Evolutionary conservation across 73 alveolate genomes (phyloP).

Genomic region (Paramecium sonneborni): DNA sequence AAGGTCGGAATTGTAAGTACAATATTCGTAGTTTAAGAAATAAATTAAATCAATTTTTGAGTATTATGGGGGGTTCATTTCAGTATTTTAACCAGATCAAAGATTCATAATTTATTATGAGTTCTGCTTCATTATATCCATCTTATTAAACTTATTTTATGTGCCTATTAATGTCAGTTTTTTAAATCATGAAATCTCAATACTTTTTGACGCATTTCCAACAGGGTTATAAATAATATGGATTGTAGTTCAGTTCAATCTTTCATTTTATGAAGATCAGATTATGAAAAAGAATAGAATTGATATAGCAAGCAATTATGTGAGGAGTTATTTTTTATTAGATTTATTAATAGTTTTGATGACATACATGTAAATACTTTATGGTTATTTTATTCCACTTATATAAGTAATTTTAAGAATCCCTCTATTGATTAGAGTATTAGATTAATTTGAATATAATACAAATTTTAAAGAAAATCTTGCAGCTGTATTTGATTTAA

Average conservation of each 20-base stretch:
- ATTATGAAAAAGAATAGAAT: neutral
- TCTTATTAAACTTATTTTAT: neutral
- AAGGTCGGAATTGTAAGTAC: neutral
- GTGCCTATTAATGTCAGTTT: neutral
- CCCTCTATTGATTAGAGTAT: neutral
- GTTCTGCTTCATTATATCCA: neutral
- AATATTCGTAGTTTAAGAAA: neutral
- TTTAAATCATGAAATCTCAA: neutral
- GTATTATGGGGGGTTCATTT: neutral
- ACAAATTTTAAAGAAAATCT: neutral
- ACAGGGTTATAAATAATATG: neutral
- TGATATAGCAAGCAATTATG: neutral
- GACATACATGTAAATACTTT: neutral
- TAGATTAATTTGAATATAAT: constrained; percentile 17
- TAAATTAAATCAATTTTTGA: neutral
- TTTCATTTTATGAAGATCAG: neutral
- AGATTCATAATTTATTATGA: neutral
- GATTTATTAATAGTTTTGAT: neutral
- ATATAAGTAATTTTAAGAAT: neutral
- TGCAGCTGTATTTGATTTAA: constrained; percentile 12
- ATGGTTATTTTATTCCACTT: neutral
- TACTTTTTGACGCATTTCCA: neutral
- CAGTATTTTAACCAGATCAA: neutral
- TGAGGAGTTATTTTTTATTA: neutral
- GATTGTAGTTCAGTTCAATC: neutral